Evolutionary conservation across 129 eudicot genomes (phyloP).

Genomic region (Arctium minus): DNA sequence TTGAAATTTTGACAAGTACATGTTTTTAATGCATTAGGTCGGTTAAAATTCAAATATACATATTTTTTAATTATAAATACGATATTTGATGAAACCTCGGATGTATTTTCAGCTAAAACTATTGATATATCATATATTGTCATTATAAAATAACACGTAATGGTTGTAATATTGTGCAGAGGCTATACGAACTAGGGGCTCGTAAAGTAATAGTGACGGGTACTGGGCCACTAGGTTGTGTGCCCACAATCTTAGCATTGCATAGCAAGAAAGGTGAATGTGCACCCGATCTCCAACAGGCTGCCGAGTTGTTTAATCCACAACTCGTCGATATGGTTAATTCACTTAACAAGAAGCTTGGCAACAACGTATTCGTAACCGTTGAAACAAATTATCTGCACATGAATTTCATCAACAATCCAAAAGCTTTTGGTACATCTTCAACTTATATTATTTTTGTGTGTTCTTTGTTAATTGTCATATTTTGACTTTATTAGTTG

Average conservation of each 20-base stretch:
- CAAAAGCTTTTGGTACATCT: constrained; percentile 49
- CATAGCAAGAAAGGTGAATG: constrained; percentile 60
- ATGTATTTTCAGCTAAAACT: not conserved
- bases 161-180: constrained; percentile 30
- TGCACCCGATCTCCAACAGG: constrained; percentile 48
- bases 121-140: not conserved
- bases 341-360: constrained; percentile 43
- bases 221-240: constrained; percentile 77
- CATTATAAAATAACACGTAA: not conserved
- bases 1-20: not conserved
- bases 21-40: not conserved
- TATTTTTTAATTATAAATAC: not conserved
- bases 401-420: constrained; percentile 51
- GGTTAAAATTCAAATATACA: not conserved
- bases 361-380: constrained; percentile 44
- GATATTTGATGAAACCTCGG: not conserved
- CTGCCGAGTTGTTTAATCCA: constrained; percentile 54
- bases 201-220: constrained; percentile 73
- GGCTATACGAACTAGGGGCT: constrained; percentile 51
- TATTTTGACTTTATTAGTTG: not conserved
- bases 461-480: not conserved
- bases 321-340: constrained; percentile 41
- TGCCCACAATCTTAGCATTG: constrained; percentile 62
- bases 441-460: not conserved
- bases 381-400: constrained; percentile 45